phyloP scores from a whole-genome alignment of 192 early-diverging fungal genomes.

The Umbelopsis ramanniana region DNA sequence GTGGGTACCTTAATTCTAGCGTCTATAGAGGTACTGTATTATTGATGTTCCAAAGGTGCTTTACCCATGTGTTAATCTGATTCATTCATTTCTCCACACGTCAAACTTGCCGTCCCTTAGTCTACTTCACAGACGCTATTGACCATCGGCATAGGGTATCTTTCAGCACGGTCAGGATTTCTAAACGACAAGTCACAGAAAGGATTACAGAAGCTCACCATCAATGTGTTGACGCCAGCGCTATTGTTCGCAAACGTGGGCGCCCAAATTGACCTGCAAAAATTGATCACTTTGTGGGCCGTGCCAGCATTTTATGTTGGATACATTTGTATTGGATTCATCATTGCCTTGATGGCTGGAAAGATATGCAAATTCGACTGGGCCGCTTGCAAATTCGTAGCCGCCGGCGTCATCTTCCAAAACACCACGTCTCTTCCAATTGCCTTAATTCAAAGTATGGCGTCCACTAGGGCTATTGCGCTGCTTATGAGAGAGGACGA shows the following conservation, averaged over 20 bases:
- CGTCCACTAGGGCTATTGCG: conserved; percentile 10
- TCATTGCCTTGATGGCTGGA: conserved; percentile 23
- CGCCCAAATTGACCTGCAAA: conserved; percentile 21
- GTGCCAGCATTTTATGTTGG: conserved; percentile 19
- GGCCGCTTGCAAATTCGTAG: conserved; percentile 22
- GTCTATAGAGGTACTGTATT: conserved; percentile 14
- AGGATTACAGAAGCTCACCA: conserved; percentile 19
- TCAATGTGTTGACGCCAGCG: conserved; percentile 31
- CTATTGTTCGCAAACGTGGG: conserved; percentile 26
- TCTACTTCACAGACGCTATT: conserved; percentile 7
- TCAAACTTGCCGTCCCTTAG: neutral
- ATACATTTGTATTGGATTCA: neutral
- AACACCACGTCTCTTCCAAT: conserved; percentile 29
- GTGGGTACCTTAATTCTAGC: neutral
- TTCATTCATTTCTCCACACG: neutral
- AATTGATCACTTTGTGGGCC: conserved; percentile 26
- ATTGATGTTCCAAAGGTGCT: neutral
- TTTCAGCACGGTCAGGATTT: neutral
- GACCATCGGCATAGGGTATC: neutral
- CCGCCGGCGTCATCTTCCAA: conserved; percentile 32
- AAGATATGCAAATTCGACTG: conserved; percentile 20
- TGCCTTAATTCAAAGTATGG: conserved; percentile 28
- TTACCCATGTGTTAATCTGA: too few relatives aligned
- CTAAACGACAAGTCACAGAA: conserved; percentile 9
- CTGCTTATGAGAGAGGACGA: conserved; percentile 21